Base-by-base conservation (phyloP, 164 flowering plant species). In the Annona squamosa region DNA sequence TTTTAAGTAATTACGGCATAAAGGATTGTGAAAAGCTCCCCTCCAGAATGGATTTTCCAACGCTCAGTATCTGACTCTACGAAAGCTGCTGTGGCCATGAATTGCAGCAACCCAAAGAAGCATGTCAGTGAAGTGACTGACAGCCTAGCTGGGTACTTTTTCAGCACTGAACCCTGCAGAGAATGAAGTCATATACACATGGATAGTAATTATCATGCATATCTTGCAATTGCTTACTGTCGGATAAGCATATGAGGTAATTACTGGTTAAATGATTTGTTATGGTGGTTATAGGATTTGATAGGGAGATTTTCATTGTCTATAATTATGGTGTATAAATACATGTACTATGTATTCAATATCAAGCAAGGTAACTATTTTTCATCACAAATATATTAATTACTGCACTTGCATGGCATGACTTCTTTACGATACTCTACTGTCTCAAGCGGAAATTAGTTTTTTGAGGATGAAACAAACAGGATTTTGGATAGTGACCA, bases 91-190 rank as follows among this genome's bases (percentile, higher is more conserved):
- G 87, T 88, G 47, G 76, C 81, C 66, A 88, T 68, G 81, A 89
- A 86, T 76, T 88, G 94, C 48, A 91, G 79, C 77, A 91, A 68
- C 69, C 97, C 91, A 76, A 91, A 90, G 83, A 91, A 86, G 84
- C 88, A 87, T 70, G 94, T 89, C 65, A 83, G 86, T 61, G 93
- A 88, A 61, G 97, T 91, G 65, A 90, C 82, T n/a, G 91, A 77
- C 52, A 89, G 89, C 65, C 88, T 88, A 1, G 93, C 97, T n/a
- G 93, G 94, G 75, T 91, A 90, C 81, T 90, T 87, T 72, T 76
- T 87, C 81, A 91, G 42, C 48, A 89, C 86, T 6, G 93, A 89
- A 66, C 93, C 97, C 91, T 91, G 90, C 63, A 77, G 47, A 74
- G 41, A 26, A 70, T 37, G 12, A n/a, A 19, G 18, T 37, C 19